Evolutionary conservation across 768 basidiomycete genomes (phyloP).

Genomic region (Candolleomyces eurysporus): DNA sequence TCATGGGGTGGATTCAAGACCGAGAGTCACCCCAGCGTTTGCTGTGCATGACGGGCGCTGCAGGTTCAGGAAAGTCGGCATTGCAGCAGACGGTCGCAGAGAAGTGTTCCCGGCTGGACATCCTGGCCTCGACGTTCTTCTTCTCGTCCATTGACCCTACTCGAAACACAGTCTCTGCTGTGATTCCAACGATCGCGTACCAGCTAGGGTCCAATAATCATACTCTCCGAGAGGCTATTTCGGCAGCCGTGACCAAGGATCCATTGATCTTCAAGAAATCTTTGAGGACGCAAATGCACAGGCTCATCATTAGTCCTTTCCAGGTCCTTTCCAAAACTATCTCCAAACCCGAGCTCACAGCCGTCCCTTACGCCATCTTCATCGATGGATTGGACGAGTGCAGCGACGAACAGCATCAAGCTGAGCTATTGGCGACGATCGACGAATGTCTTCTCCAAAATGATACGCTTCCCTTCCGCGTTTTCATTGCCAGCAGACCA

Average conservation of each 20-base stretch:
- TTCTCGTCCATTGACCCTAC: background rate
- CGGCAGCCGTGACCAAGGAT: background rate
- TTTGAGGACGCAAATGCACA: conserved; percentile 5
- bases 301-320: conserved; percentile 6
- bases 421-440: background rate
- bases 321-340: background rate
- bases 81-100: background rate
- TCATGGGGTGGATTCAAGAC: background rate
- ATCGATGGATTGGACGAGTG: conserved; percentile 16
- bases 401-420: background rate
- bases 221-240: background rate
- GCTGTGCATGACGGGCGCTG: conserved; percentile 4
- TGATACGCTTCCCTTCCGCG: background rate
- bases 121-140: conserved; percentile 3
- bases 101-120: background rate
- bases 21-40: background rate
- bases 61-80: conserved; percentile 4
- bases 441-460: background rate
- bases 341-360: background rate
- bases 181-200: conserved; percentile 12
- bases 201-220: conserved; percentile 1
- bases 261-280: background rate
- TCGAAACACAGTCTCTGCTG: background rate
- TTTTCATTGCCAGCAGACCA: background rate
- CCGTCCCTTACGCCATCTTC: background rate